Base-by-base conservation (phyloP, 257 asterid genomes). In the Eucommia ulmoides region DNA sequence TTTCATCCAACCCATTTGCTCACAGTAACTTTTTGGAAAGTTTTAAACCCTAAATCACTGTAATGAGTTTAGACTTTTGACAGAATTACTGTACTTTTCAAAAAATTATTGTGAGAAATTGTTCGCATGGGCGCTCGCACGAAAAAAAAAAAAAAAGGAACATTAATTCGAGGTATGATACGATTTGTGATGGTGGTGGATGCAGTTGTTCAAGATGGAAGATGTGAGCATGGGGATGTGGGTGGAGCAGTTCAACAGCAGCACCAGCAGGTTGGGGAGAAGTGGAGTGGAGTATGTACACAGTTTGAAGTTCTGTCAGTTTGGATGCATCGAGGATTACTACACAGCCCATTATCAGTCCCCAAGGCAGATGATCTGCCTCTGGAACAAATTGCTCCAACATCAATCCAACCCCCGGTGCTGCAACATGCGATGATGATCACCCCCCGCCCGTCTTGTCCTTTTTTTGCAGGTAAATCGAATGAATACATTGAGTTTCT, bases 141-240 rank as follows among this genome's bases (percentile, higher is more conserved):
- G n/a, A n/a, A n/a, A n/a, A n/a, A n/a, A n/a, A n/a, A n/a, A n/a
- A n/a, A n/a, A n/a, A n/a, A n/a, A n/a, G n/a, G n/a, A n/a, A n/a
- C n/a, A n/a, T n/a, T n/a, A n/a, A n/a, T n/a, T n/a, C n/a, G n/a
- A n/a, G n/a, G n/a, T n/a, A n/a, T n/a, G n/a, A n/a, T n/a, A n/a
- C n/a, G n/a, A n/a, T n/a, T n/a, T n/a, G n/a, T n/a, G 19, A 21
- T 17, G 48, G 0, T 42, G 8, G 48, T 42, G 48, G 48, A 16
- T 56, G 45, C 55, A 64, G 69, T 57, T 64, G 53, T 64, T 64
- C 51, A 64, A 64, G 63, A 64, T 64, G 69, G 69, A 64, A 55
- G 69, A 64, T 45, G 64, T 64, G 60, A 57, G 69, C 24, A 59
- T 64, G 59, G 69, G 69, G 52, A 64, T 64, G 69, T 64, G 69